Evolutionary conservation across 2,329 filamentous ascomycete species (phyloP), one percentile per base, ranked within the genome.

Genomic region (Beauveria medogensis): DNA sequence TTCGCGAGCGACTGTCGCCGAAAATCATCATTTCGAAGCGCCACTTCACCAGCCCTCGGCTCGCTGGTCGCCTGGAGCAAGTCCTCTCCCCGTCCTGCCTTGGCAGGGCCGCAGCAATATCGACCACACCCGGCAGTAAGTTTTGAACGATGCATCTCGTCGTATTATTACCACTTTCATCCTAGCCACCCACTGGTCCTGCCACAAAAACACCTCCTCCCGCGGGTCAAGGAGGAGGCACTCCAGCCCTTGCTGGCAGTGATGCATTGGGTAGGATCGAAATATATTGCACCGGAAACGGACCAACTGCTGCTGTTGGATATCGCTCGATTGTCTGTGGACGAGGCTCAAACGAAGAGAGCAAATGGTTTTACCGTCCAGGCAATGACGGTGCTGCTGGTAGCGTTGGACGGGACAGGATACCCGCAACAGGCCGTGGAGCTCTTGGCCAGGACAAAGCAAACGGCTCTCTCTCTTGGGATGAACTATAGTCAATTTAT

Each of bases 401-500:
- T 60, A 2, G 59, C 51, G 34, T 24, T 60, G 34, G 51, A 60
- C 30, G 59, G 50, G 1, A n/a, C 43, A 6, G 59, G 59, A 9
- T 22, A 60, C 18, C 16, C 22, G 22, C 26, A 60, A 18, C 40
- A 50, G 44, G 51, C 59, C 16, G 28, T 50, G 10, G 41, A 48
- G 10, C 8, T 60, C 22, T n/a, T 60, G 26, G 3, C 2, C 2
- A 30, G 43, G 8, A 34, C 51, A 6, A 60, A 60, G 6, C 8
- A 18, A 2, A 30, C 51, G 43, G 20, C 41, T 9, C 44, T 55
- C 10, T 28, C 37, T 1, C 56, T 59, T 3, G 81, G 82, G 10
- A 82, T 86, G 47, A 59, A 59, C 26, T 34, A 18, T 5, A 6
- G 14, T 5, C 44, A n/a, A 20, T 28, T 48, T 16, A 2, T 26